Evolutionary conservation across 257 asterid species (phyloP).

Genomic region (Nicotiana noctiflora): DNA sequence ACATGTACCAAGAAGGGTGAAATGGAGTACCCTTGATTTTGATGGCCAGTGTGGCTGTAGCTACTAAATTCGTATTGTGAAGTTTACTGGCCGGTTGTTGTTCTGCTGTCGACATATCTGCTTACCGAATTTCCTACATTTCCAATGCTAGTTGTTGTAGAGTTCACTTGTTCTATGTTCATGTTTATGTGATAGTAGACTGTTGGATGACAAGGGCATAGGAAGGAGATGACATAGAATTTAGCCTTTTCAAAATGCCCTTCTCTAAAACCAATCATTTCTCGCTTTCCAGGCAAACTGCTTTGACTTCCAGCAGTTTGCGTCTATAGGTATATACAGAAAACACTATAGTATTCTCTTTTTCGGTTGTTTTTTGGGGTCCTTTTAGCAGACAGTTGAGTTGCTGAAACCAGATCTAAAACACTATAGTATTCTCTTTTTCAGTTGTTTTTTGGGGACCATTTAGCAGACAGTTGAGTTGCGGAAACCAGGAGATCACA

Average conservation of each 20-base stretch:
- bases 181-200: not conserved
- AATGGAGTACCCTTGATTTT: constrained; percentile 27
- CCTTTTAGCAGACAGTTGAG: not conserved
- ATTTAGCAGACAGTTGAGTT: not conserved
- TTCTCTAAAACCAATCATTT: constrained; percentile 14
- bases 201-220: constrained; percentile 8
- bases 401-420: not conserved
- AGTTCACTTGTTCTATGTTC: not conserved
- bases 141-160: constrained; percentile 11
- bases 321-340: constrained; percentile 11
- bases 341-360: not conserved
- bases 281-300: constrained; percentile 25
- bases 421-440: not conserved
- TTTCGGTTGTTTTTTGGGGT: not conserved
- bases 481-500: no score
- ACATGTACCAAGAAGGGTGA: constrained; percentile 50
- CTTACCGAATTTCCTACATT: constrained; percentile 17
- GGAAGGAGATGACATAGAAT: not conserved
- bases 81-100: constrained; percentile 64
- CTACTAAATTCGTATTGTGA: constrained; percentile 20
- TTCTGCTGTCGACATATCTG: constrained; percentile 35
- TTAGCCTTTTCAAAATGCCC: constrained; percentile 15
- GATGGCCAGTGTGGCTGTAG: constrained; percentile 50
- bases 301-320: constrained; percentile 7
- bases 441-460: not conserved